Evolutionary conservation across 805 yeast species (phyloP).

Genomic region (Myxozyma geophila): DNA sequence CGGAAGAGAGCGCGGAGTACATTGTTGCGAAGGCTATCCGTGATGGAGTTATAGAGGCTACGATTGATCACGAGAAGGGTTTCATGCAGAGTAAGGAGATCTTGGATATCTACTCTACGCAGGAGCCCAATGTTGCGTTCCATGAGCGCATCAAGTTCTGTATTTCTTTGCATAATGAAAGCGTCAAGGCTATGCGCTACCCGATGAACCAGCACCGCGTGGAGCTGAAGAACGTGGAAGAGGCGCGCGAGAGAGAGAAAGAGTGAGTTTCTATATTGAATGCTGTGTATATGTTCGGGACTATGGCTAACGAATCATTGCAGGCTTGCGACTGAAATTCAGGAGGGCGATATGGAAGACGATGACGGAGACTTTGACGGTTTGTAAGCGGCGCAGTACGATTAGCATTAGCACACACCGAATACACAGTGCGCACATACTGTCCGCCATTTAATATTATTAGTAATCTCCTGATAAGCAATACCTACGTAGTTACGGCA

Average conservation of each 20-base stretch:
- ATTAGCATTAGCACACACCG: background rate
- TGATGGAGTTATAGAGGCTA: constrained; percentile 96
- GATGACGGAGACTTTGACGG: constrained; percentile 45
- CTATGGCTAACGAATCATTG: background rate
- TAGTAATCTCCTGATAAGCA: background rate
- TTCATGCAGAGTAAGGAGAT: constrained; percentile 89
- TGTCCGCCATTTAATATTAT: background rate
- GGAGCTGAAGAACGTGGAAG: constrained; percentile 57
- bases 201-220: constrained; percentile 61
- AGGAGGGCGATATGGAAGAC: constrained; percentile 51
- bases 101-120: constrained; percentile 83
- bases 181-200: constrained; percentile 93
- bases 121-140: constrained; percentile 82
- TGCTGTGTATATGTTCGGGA: background rate
- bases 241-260: constrained; percentile 61
- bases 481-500: background rate
- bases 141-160: constrained; percentile 94
- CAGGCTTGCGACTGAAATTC: constrained; percentile 50
- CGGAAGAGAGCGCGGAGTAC: constrained; percentile 95
- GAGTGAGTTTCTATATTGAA: constrained; percentile 40
- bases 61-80: constrained; percentile 86
- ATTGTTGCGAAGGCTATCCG: constrained; percentile 95
- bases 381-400: constrained; percentile 8
- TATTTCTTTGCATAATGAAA: constrained; percentile 84
- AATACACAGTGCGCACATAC: background rate